These are phyloP conservation scores for Phytophthora ramorum DNA, from an alignment of 352 stramenopile genomes.

Conservation along the genomic window DNA sequence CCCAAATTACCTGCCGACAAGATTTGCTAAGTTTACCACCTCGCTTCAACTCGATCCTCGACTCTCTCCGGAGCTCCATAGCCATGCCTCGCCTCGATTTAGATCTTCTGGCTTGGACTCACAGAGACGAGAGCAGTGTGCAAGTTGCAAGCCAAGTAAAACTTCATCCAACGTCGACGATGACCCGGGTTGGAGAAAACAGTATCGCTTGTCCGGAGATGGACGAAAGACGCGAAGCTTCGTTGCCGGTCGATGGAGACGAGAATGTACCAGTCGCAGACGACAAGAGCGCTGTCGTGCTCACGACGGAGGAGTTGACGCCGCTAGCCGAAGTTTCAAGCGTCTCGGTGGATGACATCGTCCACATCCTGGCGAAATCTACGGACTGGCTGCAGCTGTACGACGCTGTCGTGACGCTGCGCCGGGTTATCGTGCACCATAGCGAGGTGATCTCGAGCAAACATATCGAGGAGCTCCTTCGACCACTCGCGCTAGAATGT, in stretches of 20 bases:
- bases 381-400: conserved; percentile 71
- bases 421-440: conserved; percentile 68
- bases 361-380: conserved; percentile 37
- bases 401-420: conserved; percentile 60
- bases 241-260: conserved; percentile 6
- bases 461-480: conserved; percentile 39
- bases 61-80: background rate
- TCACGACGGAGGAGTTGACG: conserved; percentile 50
- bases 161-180: background rate
- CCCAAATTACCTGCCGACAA: conserved; percentile 17
- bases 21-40: conserved; percentile 23
- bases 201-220: background rate
- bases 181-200: conserved; percentile 19
- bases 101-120: conserved; percentile 2
- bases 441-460: conserved; percentile 25
- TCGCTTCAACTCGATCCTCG: conserved; percentile 5
- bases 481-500: conserved; percentile 44
- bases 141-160: conserved; percentile 19
- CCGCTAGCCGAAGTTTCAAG: conserved; percentile 34
- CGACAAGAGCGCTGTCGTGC: conserved; percentile 53
- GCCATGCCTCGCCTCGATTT: conserved; percentile 19
- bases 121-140: conserved; percentile 5
- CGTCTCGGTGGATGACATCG: conserved; percentile 21
- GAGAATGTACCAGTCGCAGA: conserved; percentile 21
- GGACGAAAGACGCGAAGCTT: conserved; percentile 29